Evolutionary conservation across 75 land plant genomes (phyloP).

Genomic region (Picea sitchensis): DNA sequence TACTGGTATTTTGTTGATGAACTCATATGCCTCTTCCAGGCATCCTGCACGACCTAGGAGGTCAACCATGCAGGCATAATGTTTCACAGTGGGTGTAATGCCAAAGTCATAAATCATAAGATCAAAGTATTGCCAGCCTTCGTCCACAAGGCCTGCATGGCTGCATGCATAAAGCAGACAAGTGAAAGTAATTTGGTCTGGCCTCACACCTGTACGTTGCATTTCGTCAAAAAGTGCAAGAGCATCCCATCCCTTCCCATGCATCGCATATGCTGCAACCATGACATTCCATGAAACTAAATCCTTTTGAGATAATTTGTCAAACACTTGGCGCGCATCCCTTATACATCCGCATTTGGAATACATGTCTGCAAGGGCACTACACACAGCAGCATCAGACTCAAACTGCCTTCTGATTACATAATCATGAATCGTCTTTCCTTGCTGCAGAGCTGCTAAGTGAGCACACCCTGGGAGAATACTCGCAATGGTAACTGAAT

Average conservation of each 20-base stretch:
- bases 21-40: constrained; percentile 7
- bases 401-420: constrained; percentile 12
- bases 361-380: constrained; percentile 40
- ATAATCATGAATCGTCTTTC: constrained; percentile 35
- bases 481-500: constrained; percentile 17
- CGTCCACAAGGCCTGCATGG: constrained; percentile 9
- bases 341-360: constrained; percentile 34
- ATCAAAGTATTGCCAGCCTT: constrained; percentile 13
- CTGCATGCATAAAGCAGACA: constrained; percentile 21
- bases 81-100: constrained; percentile 8
- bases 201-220: constrained; percentile 20
- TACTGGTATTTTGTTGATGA: constrained; percentile 7
- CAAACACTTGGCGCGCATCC: constrained; percentile 11
- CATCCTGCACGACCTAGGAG: constrained; percentile 14
- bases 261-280: constrained; percentile 18
- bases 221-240: constrained; percentile 13
- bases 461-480: constrained; percentile 34
- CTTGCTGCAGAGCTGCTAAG: constrained; percentile 20
- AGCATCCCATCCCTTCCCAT: constrained; percentile 1
- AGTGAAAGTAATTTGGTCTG: constrained; percentile 20
- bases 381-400: constrained; percentile 7
- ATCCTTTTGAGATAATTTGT: constrained; percentile 15
- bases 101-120: constrained; percentile 6
- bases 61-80: constrained; percentile 14
- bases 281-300: constrained; percentile 30